Conservation (phyloP, 129 eudicot species). For the Helianthus annuus region DNA sequence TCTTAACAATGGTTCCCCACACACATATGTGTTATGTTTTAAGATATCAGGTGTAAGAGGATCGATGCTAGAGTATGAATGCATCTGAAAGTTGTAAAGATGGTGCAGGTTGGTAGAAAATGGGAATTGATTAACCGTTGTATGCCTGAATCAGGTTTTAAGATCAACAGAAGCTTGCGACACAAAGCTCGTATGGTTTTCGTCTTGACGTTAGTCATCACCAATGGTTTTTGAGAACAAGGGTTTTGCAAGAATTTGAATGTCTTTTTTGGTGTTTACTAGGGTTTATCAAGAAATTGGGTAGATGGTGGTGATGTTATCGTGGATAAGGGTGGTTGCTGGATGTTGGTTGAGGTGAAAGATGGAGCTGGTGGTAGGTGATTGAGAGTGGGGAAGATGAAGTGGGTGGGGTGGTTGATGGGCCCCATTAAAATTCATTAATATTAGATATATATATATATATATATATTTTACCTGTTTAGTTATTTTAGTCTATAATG, state of each 20-base stretch:
- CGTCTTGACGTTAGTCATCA: constrained; percentile 10
- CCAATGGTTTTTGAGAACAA: constrained; percentile 31
- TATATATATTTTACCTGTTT: too few relatives aligned
- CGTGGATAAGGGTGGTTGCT: too few relatives aligned
- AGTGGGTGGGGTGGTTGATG: too few relatives aligned
- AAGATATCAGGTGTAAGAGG: constrained; percentile 56
- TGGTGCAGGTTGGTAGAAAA: constrained; percentile 50
- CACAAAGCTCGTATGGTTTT: constrained; percentile 48
- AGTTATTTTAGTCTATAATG: too few relatives aligned
- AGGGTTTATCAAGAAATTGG: too few relatives aligned
- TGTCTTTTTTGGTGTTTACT: neutral
- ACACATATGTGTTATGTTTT: neutral
- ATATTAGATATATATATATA: too few relatives aligned
- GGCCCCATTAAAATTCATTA: too few relatives aligned
- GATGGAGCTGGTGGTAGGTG: too few relatives aligned
- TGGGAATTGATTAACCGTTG: constrained; percentile 95
- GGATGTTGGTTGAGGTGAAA: too few relatives aligned
- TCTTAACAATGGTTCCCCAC: too few relatives aligned
- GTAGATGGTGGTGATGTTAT: too few relatives aligned
- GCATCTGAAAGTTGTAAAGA: constrained; percentile 77
- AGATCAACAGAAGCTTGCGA: constrained; percentile 45
- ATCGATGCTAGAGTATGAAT: constrained; percentile 57
- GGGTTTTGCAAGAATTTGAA: constrained; percentile 22
- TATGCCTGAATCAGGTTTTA: constrained; percentile 41
- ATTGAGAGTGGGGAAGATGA: too few relatives aligned